Evolutionary conservation across 2,329 filamentous ascomycete genomes (phyloP).

Genomic region (Metarhizium sp.): DNA sequence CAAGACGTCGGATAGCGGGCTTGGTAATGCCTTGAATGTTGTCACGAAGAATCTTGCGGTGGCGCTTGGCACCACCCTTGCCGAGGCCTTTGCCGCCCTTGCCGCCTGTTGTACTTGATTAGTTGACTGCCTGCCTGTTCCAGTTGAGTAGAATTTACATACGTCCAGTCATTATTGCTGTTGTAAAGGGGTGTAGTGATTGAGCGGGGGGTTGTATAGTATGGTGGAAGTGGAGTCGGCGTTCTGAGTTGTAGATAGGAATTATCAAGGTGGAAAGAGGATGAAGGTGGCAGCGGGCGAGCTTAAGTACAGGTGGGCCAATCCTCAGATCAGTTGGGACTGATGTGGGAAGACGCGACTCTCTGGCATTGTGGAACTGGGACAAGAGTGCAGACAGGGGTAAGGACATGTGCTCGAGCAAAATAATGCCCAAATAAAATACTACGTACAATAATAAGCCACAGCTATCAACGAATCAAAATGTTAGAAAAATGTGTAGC

Average conservation of each 20-base stretch:
- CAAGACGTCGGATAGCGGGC: slow-evolving; percentile 96
- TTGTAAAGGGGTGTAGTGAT: slow-evolving; percentile 12
- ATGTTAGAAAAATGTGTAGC: background rate
- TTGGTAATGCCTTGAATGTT: slow-evolving; percentile 99
- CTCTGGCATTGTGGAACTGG: background rate
- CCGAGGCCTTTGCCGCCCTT: slow-evolving; percentile 97
- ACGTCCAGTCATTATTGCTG: slow-evolving; percentile 59
- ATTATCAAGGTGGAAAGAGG: slow-evolving; percentile 10
- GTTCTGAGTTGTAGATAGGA: background rate
- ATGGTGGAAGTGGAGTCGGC: slow-evolving; percentile 2
- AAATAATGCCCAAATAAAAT: background rate
- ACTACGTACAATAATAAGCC: background rate
- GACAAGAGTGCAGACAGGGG: background rate
- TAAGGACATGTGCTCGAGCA: background rate
- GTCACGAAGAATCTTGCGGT: slow-evolving; percentile 98
- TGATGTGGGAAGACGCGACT: background rate
- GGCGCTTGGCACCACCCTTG: slow-evolving; percentile 97
- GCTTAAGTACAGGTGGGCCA: slow-evolving; percentile 31
- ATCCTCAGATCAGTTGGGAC: slow-evolving; percentile 25
- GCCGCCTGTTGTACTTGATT: slow-evolving; percentile 55
- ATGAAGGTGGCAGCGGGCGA: slow-evolving; percentile 17
- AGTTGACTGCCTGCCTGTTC: slow-evolving; percentile 22
- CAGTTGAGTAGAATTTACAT: slow-evolving; percentile 31
- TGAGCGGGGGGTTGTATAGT: background rate
- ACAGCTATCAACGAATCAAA: background rate